These are phyloP conservation scores for Kokia cookei DNA, from an alignment of 441 rosid genomes.

Conservation along the genomic window DNA sequence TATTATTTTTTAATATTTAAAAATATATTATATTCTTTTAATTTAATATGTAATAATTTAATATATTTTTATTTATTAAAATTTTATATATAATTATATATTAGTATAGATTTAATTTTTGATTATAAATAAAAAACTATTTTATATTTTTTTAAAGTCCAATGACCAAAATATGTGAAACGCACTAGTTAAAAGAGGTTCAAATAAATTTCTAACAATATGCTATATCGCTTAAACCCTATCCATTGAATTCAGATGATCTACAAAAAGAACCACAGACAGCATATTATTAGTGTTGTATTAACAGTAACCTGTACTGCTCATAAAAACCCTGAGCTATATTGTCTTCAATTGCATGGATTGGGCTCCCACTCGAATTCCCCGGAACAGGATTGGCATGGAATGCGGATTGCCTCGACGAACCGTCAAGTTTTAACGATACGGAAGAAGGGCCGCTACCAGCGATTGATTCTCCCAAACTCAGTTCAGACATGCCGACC, in stretches of 20 bases:
- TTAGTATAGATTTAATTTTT: too few species aligned
- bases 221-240: too few species aligned
- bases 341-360: conserved; percentile 35
- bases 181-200: too few species aligned
- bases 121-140: too few species aligned
- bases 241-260: not conserved
- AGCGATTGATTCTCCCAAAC: conserved; percentile 51
- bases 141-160: too few species aligned
- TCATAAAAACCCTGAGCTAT: conserved; percentile 17
- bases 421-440: conserved; percentile 49
- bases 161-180: too few species aligned
- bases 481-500: conserved; percentile 65
- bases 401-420: conserved; percentile 67
- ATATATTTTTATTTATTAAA: too few species aligned
- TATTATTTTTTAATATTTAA: too few species aligned
- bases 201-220: too few species aligned
- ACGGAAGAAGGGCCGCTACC: conserved; percentile 44
- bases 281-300: conserved; percentile 32
- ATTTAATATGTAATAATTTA: too few species aligned
- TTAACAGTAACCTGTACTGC: conserved; percentile 24
- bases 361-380: conserved; percentile 37
- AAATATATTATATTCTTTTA: too few species aligned
- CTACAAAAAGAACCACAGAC: conserved; percentile 22
- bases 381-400: conserved; percentile 52
- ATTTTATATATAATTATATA: too few species aligned